Evolutionary conservation across 1,284 basidiomycete species (phyloP).

Genomic region (Fomitopsis palustris): DNA sequence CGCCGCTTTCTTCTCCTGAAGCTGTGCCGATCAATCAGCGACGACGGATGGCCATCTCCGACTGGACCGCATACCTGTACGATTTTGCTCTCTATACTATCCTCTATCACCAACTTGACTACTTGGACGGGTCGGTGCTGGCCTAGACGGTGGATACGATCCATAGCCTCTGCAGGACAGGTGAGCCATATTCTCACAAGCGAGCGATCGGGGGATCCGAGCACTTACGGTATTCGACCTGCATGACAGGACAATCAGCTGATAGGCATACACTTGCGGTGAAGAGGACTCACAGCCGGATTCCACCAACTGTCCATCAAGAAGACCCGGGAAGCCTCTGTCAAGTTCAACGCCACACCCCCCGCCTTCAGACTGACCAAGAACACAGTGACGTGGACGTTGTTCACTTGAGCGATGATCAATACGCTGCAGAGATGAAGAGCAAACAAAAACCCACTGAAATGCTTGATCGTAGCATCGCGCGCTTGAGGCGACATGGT

Average conservation of each 20-base stretch:
- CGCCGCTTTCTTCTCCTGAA: conserved; percentile 92
- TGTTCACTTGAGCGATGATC: conserved; percentile 65
- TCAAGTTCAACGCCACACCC: conserved; percentile 91
- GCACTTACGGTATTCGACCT: conserved; percentile 69
- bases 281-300: conserved; percentile 55
- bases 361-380: conserved; percentile 95
- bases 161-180: conserved; percentile 81
- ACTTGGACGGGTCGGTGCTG: conserved; percentile 92
- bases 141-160: conserved; percentile 89
- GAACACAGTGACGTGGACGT: conserved; percentile 94
- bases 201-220: neutral
- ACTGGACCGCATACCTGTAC: conserved; percentile 48
- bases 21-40: conserved; percentile 38
- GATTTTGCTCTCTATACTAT: conserved; percentile 94
- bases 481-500: conserved; percentile 97
- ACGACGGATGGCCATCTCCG: neutral
- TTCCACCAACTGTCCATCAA: conserved; percentile 94
- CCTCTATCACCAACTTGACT: conserved; percentile 93
- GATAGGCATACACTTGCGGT: conserved; percentile 3
- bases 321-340: conserved; percentile 92
- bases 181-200: conserved; percentile 12
- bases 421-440: conserved; percentile 1
- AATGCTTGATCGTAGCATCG: conserved; percentile 92
- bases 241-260: neutral
- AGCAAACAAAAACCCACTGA: conserved; percentile 55